Conservation (phyloP, 2,329 filamentous ascomycete genomes). For the Neocatenulostroma microsporum region DNA sequence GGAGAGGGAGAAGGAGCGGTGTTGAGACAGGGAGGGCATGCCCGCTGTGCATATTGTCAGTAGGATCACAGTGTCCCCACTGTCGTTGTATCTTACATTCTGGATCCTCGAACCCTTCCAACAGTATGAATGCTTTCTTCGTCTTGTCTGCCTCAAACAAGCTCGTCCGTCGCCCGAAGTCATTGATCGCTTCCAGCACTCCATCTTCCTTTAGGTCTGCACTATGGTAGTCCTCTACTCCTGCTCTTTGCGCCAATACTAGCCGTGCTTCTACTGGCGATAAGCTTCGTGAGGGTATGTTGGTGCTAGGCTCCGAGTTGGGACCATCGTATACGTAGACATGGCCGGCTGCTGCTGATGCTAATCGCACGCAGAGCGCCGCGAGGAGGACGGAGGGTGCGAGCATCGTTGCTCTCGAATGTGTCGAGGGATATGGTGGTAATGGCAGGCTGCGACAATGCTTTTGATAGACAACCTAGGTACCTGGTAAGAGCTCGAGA, state of each 20-base stretch:
- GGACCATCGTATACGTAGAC: slow-evolving; percentile 31
- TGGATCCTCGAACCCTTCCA: slow-evolving; percentile 18
- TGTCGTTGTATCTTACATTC: slow-evolving; percentile 11
- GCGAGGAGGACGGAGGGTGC: slow-evolving; percentile 33
- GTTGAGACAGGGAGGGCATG: slow-evolving; percentile 1
- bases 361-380: slow-evolving; percentile 30
- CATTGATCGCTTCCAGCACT: slow-evolving; percentile 40
- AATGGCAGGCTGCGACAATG: not conserved
- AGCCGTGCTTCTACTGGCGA: slow-evolving; percentile 41
- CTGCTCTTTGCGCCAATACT: slow-evolving; percentile 44
- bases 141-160: slow-evolving; percentile 31
- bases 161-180: slow-evolving; percentile 35
- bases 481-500: too few species aligned
- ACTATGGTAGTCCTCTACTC: slow-evolving; percentile 43
- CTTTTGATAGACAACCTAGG: slow-evolving; percentile 8
- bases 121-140: slow-evolving; percentile 19
- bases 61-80: not conserved
- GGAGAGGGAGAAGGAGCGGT: slow-evolving; percentile 19
- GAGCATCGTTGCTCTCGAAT: slow-evolving; percentile 31
- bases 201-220: slow-evolving; percentile 34
- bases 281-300: slow-evolving; percentile 28
- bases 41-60: slow-evolving; percentile 11
- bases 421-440: slow-evolving; percentile 1
- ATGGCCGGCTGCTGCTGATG: slow-evolving; percentile 25
- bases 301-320: slow-evolving; percentile 6